Percentiles rank a stretch among this genome's conserved stretches.
phyloP scores from a whole-genome alignment of 495 filamentous ascomycete species.

The Diplogelasinospora grovesii region DNA sequence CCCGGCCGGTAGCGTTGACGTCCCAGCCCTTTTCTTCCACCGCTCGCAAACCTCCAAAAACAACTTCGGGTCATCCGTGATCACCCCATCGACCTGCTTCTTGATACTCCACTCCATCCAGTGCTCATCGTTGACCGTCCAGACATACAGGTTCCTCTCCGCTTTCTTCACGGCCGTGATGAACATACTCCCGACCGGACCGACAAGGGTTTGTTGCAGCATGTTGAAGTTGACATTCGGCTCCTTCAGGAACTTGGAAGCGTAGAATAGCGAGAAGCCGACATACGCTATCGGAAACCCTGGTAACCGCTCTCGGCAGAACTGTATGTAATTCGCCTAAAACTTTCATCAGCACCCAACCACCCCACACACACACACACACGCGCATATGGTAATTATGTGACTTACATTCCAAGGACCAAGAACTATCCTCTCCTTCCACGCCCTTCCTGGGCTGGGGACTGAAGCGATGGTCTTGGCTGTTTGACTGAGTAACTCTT shows the following conservation, averaged over 20 bases:
- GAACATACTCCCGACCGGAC: slow-evolving; percentile 57
- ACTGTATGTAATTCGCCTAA: slow-evolving; percentile 55
- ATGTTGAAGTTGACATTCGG: slow-evolving; percentile 70
- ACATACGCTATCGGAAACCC: slow-evolving; percentile 64
- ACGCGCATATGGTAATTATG: too few relatives aligned
- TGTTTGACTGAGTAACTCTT: slow-evolving; percentile 59
- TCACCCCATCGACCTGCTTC: slow-evolving; percentile 45
- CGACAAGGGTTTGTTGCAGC: slow-evolving; percentile 56
- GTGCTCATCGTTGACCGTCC: slow-evolving; percentile 75
- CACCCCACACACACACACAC: too few relatives aligned
- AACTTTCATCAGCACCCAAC: slow-evolving; percentile 6
- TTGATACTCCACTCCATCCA: slow-evolving; percentile 66
- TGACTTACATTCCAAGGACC: slow-evolving; percentile 68
- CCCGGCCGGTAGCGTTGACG: too few relatives aligned
- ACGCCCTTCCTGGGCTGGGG: slow-evolving; percentile 44
- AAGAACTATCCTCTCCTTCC: slow-evolving; percentile 65
- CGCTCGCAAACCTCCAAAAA: slow-evolving; percentile 38
- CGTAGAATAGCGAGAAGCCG: slow-evolving; percentile 61
- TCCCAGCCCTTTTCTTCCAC: slow-evolving; percentile 1
- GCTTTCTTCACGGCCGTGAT: slow-evolving; percentile 48
- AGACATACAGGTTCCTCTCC: slow-evolving; percentile 58
- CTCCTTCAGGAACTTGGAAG: slow-evolving; percentile 57
- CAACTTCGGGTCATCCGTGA: slow-evolving; percentile 49
- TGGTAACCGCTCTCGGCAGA: slow-evolving; percentile 55
- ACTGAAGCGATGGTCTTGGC: slow-evolving; percentile 54